phyloP scores from a whole-genome alignment of 495 filamentous ascomycete species.

The Symbiotaphrina buchneri region DNA sequence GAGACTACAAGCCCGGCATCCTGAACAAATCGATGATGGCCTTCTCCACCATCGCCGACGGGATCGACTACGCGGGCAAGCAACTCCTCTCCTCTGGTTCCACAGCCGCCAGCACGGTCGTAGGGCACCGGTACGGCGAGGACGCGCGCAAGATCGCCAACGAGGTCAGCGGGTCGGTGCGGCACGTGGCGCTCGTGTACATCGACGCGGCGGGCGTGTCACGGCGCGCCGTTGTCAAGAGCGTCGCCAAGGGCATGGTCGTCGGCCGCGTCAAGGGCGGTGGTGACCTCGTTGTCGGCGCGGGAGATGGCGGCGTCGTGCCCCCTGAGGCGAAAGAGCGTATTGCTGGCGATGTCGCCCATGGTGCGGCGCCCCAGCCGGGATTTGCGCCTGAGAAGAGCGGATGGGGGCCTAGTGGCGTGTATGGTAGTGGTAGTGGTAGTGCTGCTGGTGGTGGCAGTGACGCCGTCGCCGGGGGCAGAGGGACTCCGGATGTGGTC shows the following conservation, averaged over 20 bases:
- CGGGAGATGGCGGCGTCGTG: conserved; percentile 42
- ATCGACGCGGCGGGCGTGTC: conserved; percentile 89
- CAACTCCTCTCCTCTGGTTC: conserved; percentile 51
- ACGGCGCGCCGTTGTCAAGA: conserved; percentile 68
- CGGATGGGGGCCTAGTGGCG: too few relatives aligned
- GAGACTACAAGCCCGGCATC: conserved; percentile 64
- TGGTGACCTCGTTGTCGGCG: conserved; percentile 69
- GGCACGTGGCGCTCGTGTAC: conserved; percentile 94
- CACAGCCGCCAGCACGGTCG: conserved; percentile 54
- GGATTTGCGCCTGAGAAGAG: too few relatives aligned
- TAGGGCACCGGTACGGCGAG: conserved; percentile 61
- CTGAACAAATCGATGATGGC: conserved; percentile 92
- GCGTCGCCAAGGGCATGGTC: conserved; percentile 95
- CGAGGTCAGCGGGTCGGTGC: conserved; percentile 62
- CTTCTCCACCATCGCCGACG: conserved; percentile 86
- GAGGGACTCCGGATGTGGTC: too few relatives aligned
- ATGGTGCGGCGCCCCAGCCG: too few relatives aligned
- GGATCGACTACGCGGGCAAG: conserved; percentile 64
- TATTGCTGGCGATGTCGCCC: too few relatives aligned
- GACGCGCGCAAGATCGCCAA: conserved; percentile 59
- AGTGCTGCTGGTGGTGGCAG: too few relatives aligned
- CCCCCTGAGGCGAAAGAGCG: too few relatives aligned
- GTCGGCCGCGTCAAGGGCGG: conserved; percentile 69
- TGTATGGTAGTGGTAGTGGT: too few relatives aligned
- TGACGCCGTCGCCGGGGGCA: too few relatives aligned